A percentile compares a stretch with the other conserved stretches of the same genome.
Conservation (phyloP, 164 flowering plant genomes). For the Brasenia schreberi region DNA sequence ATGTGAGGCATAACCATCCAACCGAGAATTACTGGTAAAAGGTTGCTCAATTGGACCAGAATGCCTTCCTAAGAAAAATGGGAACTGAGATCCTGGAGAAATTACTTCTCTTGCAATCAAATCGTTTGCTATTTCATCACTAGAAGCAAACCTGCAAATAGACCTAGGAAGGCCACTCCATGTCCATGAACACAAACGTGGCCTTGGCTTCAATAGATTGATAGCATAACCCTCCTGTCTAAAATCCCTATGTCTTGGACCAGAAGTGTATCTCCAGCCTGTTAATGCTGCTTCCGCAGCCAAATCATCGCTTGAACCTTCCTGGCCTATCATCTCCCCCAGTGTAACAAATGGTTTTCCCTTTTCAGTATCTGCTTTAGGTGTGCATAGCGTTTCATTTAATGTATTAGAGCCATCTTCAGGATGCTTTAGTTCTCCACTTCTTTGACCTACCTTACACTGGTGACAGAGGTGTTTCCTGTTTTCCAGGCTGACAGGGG, state of each 20-base stretch:
- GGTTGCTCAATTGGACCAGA: constrained; percentile 12
- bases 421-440: constrained; percentile 23
- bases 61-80: constrained; percentile 10
- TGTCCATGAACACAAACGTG: constrained; percentile 34
- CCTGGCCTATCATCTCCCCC: constrained; percentile 12
- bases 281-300: constrained; percentile 10
- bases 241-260: constrained; percentile 75
- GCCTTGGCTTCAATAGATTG: constrained; percentile 37
- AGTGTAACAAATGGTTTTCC: constrained; percentile 8
- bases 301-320: constrained; percentile 9
- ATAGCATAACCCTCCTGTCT: constrained; percentile 44
- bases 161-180: constrained; percentile 17
- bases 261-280: constrained; percentile 30
- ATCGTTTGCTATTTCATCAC: not conserved
- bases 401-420: constrained; percentile 44
- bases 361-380: constrained; percentile 22
- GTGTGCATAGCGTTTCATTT: constrained; percentile 73
- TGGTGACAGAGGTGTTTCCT: constrained; percentile 73
- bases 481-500: constrained; percentile 66
- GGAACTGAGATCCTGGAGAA: not conserved
- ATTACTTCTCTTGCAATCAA: not conserved
- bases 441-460: constrained; percentile 48
- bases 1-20: constrained; percentile 15
- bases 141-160: constrained; percentile 8
- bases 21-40: constrained; percentile 11